Conservation (phyloP, 2,329 filamentous ascomycete genomes). For the Colletotrichum orchidophilum region DNA sequence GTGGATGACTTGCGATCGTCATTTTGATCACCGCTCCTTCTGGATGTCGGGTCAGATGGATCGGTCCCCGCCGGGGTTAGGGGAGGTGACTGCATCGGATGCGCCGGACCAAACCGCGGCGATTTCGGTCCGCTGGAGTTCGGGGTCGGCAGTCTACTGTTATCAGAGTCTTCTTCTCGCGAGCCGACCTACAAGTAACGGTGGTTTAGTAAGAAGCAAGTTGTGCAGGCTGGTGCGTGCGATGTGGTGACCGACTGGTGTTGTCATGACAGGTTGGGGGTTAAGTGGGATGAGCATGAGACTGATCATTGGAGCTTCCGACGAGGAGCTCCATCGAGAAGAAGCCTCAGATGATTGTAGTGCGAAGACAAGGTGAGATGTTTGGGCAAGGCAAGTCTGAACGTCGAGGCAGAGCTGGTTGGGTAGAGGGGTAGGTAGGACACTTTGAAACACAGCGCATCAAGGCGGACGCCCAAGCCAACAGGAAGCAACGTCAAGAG, state of each 20-base stretch:
- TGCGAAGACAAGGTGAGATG: conserved; percentile 1
- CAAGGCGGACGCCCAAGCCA: conserved; percentile 20
- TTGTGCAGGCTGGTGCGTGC: conserved; percentile 27
- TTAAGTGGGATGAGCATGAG: background rate
- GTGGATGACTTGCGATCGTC: conserved; percentile 45
- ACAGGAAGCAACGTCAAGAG: conserved; percentile 20
- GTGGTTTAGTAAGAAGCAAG: conserved; percentile 40
- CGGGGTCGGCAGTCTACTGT: conserved; percentile 72
- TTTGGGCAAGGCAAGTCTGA: conserved; percentile 7
- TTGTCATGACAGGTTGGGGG: conserved; percentile 4
- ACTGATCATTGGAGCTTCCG: conserved; percentile 5
- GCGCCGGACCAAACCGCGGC: conserved; percentile 73
- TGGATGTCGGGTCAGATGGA: conserved; percentile 48
- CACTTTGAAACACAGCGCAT: conserved; percentile 28
- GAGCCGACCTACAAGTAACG: conserved; percentile 60
- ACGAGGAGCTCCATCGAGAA: conserved; percentile 20
- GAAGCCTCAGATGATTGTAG: background rate
- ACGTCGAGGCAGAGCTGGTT: conserved; percentile 14
- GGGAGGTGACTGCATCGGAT: conserved; percentile 85
- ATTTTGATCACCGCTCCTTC: conserved; percentile 42
- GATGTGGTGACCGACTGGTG: background rate
- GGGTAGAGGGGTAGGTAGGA: conserved; percentile 23
- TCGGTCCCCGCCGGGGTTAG: conserved; percentile 85
- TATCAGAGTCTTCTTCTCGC: conserved; percentile 69
- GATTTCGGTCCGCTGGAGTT: conserved; percentile 72